Evolutionary conservation across 768 basidiomycete genomes (phyloP), one percentile per base, ranked within the genome.

Genomic region (Mrakia frigida): DNA sequence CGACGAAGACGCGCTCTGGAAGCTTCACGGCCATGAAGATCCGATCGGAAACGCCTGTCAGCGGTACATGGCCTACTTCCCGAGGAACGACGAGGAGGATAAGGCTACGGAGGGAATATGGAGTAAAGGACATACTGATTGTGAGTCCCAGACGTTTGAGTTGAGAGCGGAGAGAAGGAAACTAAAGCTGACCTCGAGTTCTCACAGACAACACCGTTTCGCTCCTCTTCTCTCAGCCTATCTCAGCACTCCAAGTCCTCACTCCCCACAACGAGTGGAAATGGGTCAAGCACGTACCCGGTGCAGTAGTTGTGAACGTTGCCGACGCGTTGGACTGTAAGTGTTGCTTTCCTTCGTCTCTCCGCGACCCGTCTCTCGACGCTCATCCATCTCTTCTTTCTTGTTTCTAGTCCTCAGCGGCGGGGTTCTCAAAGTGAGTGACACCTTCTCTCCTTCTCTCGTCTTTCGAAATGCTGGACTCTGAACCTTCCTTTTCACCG

Each of bases 281-380:
- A 60, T 82, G 80, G 52, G 81, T 80, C 53, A 73, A 72, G 25
- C 80, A 82, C 74, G 73, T 76, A 1, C 78, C 79, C 1, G 81
- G 81, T 23, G 78, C 81, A 1, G 67, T 82, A 31, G 80, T 82
- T 6, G 79, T 82, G 76, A 82, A 82, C 78, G 80, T 82, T 28
- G 81, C 80, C 11, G 81, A 82, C 37, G 80, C 80, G 3, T 76
- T 82, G 2, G 80, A 82, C 50, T 80, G 71, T 72, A 37, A 53
- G 71, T 41, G 6, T 6, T 3, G 4, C 6, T 18, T 56, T 14
- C 18, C 25, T 35, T n/a, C 16, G 43, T 10, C 11, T 41, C 5
- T 41, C 46, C 56, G 56, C 56, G 13, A n/a, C 56, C 13, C 25
- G 5, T 69, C 67, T 9, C 14, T 21, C 37, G 6, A 35, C 10